phyloP scores from a whole-genome alignment of 2,329 filamentous ascomycete genomes.

The Furcasterigmium furcatum region DNA sequence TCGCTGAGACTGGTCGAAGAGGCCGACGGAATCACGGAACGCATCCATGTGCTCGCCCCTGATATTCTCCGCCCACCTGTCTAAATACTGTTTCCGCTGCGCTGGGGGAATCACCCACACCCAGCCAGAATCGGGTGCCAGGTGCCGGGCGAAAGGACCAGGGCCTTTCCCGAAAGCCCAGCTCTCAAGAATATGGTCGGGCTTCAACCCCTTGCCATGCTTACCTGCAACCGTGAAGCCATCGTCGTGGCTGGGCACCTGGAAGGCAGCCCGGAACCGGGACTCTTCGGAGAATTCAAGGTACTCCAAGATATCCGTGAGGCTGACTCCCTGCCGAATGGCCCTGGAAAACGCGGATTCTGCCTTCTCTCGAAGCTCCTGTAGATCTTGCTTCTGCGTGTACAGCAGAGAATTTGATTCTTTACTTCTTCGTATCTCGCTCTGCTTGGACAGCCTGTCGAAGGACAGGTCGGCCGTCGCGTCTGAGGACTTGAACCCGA shows the following conservation, averaged over 20 bases:
- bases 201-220: constrained; percentile 36
- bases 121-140: constrained; percentile 12
- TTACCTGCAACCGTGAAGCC: constrained; percentile 44
- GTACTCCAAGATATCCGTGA: constrained; percentile 31
- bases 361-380: constrained; percentile 22
- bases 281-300: constrained; percentile 50
- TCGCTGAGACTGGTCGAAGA: constrained; percentile 38
- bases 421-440: constrained; percentile 23
- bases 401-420: constrained; percentile 38
- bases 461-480: constrained; percentile 47
- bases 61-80: constrained; percentile 45
- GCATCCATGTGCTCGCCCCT: constrained; percentile 45
- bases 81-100: no score
- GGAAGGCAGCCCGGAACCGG: constrained; percentile 54
- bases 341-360: constrained; percentile 14
- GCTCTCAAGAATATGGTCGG: constrained; percentile 45
- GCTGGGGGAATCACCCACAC: constrained; percentile 49
- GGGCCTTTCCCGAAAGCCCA: constrained; percentile 49
- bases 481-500: constrained; percentile 56
- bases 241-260: constrained; percentile 37
- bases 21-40: constrained; percentile 31
- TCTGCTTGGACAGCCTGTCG: constrained; percentile 27
- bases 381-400: constrained; percentile 29
- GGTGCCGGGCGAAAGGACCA: constrained; percentile 28
- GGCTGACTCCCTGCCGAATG: neutral